These are phyloP conservation scores for Hortiboletus campestris DNA, from an alignment of 768 basidiomycete species.

Conservation along the genomic window DNA sequence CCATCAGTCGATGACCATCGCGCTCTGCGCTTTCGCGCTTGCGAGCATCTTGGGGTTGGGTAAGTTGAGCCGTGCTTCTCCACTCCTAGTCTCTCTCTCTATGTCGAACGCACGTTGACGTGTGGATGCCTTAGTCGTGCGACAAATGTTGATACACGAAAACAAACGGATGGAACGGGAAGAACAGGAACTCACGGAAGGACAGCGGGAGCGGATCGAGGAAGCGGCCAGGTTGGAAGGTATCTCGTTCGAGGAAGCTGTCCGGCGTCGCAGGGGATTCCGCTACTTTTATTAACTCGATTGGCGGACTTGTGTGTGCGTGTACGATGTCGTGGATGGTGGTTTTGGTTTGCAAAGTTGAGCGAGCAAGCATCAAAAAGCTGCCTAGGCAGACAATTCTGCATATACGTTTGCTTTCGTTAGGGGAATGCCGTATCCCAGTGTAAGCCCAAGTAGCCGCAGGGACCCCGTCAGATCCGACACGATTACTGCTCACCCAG, in stretches of 20 bases:
- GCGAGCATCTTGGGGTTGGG: constrained; percentile 34
- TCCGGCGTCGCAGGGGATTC: constrained; percentile 55
- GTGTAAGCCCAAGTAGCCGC: constrained; percentile 19
- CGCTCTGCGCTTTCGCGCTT: constrained; percentile 31
- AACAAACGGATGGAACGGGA: constrained; percentile 51
- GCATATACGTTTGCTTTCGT: too few relatives aligned
- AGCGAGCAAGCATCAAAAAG: background rate
- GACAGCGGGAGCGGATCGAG: constrained; percentile 48
- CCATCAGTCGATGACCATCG: constrained; percentile 60
- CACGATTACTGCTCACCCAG: background rate
- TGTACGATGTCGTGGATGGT: background rate
- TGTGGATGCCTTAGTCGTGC: constrained; percentile 35
- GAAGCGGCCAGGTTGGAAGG: constrained; percentile 60
- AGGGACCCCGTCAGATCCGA: constrained; percentile 16
- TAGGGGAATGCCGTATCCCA: constrained; percentile 30
- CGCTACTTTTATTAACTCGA: constrained; percentile 45
- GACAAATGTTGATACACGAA: constrained; percentile 42
- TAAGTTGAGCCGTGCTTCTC: constrained; percentile 16
- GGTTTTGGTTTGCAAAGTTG: constrained; percentile 5
- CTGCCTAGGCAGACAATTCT: too few relatives aligned
- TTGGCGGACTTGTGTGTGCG: too few relatives aligned
- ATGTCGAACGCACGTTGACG: background rate
- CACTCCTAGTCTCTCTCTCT: background rate
- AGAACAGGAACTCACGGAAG: constrained; percentile 43
- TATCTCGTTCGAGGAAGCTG: constrained; percentile 56